These are phyloP conservation scores for Colletotrichum kahawae DNA, from an alignment of 2,329 filamentous ascomycete genomes.

Conservation along the genomic window DNA sequence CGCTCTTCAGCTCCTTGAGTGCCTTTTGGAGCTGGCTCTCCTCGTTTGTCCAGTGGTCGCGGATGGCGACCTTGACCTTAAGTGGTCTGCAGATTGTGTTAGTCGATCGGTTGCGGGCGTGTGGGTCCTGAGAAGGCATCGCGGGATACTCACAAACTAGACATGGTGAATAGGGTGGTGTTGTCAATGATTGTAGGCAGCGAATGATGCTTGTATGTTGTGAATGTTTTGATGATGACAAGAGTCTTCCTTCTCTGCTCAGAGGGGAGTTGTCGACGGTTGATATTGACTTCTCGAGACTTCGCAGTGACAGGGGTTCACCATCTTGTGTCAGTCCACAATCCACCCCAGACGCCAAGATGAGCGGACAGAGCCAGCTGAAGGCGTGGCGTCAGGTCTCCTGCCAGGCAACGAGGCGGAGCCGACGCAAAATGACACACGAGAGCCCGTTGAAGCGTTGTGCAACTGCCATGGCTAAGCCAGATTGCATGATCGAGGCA, in stretches of 20 bases:
- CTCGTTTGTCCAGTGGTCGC: constrained; percentile 45
- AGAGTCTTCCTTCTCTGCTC: not conserved
- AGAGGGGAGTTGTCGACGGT: not conserved
- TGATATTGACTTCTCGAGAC: not conserved
- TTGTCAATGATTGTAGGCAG: not conserved
- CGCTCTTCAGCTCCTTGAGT: constrained; percentile 32
- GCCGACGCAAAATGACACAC: not conserved
- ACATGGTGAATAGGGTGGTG: not conserved
- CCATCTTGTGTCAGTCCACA: not conserved
- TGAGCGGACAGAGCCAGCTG: not conserved
- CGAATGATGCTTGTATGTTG: not conserved
- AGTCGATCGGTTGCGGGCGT: not conserved
- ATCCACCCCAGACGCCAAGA: constrained; percentile 3
- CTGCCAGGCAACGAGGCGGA: not conserved
- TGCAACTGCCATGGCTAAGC: not conserved
- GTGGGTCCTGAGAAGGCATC: not conserved
- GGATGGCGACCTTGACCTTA: constrained; percentile 45
- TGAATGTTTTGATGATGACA: not conserved
- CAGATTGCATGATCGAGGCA: not conserved
- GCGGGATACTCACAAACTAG: constrained; percentile 5
- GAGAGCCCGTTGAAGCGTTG: not conserved
- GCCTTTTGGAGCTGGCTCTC: constrained; percentile 37
- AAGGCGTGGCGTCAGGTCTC: not conserved
- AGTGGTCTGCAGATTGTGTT: constrained; percentile 38
- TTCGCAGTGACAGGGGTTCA: not conserved